Evolutionary conservation across 2,329 filamentous ascomycete species (phyloP), one percentile per base, ranked within the genome.

Genomic region (Pseudopyrenochaeta lycopersici): DNA sequence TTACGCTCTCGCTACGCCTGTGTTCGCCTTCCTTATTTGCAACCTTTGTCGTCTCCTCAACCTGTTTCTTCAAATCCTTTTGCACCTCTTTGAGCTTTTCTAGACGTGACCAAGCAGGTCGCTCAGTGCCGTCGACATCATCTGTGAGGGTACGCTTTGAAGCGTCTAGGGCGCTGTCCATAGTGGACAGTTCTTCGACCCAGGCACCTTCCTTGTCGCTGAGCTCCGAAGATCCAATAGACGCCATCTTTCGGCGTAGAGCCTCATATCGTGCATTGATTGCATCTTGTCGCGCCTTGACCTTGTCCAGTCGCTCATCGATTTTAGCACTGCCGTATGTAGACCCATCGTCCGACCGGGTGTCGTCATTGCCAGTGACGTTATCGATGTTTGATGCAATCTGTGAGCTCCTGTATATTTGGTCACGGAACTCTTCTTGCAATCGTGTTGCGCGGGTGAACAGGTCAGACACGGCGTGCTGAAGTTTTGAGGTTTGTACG

Each of bases 371-470:
- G 3, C 85, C 86, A 5, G 84, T 86, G 52, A 91, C 85, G 35
- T 80, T 80, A 59, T 92, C 89, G 27, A 92, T 85, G 62, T 85
- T 85, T 33, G 81, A 78, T 68, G 85, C 86, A 35, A 91, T 82
- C 64, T 89, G 85, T 48, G 86, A 85, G 23, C 85, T 87, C 62
- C 88, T 86, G 56, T 77, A 78, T 20, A 92, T 83, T 69, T 93
- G 90, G 56, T 87, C 84, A 58, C 80, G 81, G 36, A 92, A 81
- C 67, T 92, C 89, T 15, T 81, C 78, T 64, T 89, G 87, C 21
- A 93, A 80, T 40, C 86, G 81, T 62, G 89, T 84, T 56, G 89
- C 91, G 49, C 87, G 83, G 21, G 87, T 81, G 76, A 92, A 93
- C 5, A 93, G 79, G 64, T 92, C 89, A 1, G 89, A 85, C 1